These are phyloP conservation scores for Ceriops zippeliana DNA, from an alignment of 345 rosid species.

Conservation along the genomic window DNA sequence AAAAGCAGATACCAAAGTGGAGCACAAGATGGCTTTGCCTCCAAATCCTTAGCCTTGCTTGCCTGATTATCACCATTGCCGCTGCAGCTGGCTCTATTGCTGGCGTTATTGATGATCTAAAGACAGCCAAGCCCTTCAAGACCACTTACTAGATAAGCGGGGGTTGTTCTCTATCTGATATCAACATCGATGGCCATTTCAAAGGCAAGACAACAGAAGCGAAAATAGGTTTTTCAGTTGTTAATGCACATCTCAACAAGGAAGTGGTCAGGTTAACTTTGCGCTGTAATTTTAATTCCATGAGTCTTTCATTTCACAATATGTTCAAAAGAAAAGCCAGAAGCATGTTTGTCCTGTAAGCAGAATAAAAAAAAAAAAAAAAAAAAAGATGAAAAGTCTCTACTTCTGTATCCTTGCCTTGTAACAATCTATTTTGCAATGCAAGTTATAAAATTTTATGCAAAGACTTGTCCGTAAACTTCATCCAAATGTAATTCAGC, in stretches of 20 bases:
- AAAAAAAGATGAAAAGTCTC: neutral
- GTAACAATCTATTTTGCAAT: neutral
- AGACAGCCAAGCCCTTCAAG: constrained; percentile 58
- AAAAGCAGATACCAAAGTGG: constrained; percentile 63
- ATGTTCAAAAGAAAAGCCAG: neutral
- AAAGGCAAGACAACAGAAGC: neutral
- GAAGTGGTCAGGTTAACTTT: neutral
- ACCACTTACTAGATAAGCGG: constrained; percentile 24
- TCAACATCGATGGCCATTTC: too few relatives aligned
- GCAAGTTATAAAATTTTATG: neutral
- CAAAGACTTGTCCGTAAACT: too few relatives aligned
- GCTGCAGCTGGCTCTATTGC: constrained; percentile 73
- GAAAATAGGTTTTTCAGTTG: neutral
- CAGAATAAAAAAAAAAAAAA: neutral
- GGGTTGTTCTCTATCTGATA: too few relatives aligned
- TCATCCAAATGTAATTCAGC: neutral
- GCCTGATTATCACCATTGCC: constrained; percentile 56
- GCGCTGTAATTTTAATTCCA: neutral
- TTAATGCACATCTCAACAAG: neutral
- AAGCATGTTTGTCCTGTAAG: neutral
- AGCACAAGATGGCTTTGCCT: constrained; percentile 64
- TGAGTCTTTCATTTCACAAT: neutral
- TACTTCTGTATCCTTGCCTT: neutral
- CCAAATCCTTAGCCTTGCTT: constrained; percentile 56
- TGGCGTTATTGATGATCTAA: constrained; percentile 51